phyloP scores from a whole-genome alignment of 169 alveolate species.

The Plasmodium gonderi region DNA sequence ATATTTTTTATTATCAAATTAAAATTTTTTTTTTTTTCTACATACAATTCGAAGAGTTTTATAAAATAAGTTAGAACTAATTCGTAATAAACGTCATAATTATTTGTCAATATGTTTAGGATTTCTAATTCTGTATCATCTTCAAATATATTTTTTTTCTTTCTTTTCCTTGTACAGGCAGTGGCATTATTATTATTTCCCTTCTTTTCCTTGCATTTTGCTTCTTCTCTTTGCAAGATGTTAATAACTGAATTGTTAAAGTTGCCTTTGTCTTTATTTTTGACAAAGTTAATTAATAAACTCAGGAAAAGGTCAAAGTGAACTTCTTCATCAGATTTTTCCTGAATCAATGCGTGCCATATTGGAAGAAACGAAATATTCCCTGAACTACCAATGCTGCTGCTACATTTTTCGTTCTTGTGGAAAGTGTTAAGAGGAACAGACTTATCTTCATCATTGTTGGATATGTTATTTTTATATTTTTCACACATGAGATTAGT shows the following conservation, averaged over 20 bases:
- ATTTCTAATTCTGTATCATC: slow-evolving; percentile 13
- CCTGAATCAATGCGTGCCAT: slow-evolving; percentile 16
- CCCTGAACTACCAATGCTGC: too few species aligned
- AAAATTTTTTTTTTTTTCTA: slow-evolving; percentile 40
- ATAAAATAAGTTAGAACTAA: slow-evolving; percentile 6
- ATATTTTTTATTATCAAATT: slow-evolving; percentile 35
- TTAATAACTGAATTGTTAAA: slow-evolving; percentile 32
- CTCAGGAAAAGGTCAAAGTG: slow-evolving; percentile 33
- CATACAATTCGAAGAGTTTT: slow-evolving; percentile 7
- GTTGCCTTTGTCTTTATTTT: slow-evolving; percentile 30
- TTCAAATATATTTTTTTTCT: background rate
- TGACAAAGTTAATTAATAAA: slow-evolving; percentile 21
- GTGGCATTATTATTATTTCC: background rate
- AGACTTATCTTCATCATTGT: too few species aligned
- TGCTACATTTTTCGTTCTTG: too few species aligned
- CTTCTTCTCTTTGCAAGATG: background rate
- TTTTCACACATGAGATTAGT: too few species aligned
- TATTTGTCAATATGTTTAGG: slow-evolving; percentile 30
- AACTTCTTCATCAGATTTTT: background rate
- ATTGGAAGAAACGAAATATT: slow-evolving; percentile 1
- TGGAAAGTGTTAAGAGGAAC: too few species aligned
- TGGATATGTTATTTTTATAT: too few species aligned
- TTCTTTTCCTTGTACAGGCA: background rate
- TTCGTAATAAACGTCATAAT: slow-evolving; percentile 59
- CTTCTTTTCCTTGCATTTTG: background rate